phyloP scores from a whole-genome alignment of 306 rosid genomes.

The Cucurbita maxima region DNA sequence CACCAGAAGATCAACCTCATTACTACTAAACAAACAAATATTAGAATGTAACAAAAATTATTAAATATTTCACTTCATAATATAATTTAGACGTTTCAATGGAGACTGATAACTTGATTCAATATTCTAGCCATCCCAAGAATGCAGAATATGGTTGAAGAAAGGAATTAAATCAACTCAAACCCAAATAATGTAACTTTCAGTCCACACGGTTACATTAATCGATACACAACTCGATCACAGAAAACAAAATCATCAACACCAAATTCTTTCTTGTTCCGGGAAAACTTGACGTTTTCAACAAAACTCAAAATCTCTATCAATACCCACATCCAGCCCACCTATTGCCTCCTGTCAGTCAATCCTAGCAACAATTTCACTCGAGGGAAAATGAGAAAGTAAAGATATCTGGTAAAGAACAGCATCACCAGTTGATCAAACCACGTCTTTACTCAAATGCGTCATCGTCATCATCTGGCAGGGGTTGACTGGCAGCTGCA shows the following conservation, averaged over 20 bases:
- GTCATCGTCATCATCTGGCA: neutral
- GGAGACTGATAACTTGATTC: too few species aligned
- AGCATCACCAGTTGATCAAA: neutral
- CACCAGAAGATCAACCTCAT: too few species aligned
- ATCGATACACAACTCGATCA: neutral
- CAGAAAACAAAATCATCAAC: neutral
- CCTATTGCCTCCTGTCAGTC: neutral
- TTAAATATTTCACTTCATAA: too few species aligned
- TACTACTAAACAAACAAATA: too few species aligned
- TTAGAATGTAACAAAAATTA: too few species aligned
- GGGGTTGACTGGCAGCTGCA: conserved; percentile 1
- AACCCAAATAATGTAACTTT: neutral
- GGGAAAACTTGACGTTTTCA: conserved; percentile 1
- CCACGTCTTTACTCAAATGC: neutral
- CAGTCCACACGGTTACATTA: neutral
- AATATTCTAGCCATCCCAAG: neutral
- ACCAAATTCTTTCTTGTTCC: neutral
- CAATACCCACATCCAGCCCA: neutral
- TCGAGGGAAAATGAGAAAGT: neutral
- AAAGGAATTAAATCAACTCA: neutral
- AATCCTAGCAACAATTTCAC: neutral
- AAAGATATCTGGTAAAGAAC: neutral
- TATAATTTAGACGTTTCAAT: neutral
- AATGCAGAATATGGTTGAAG: neutral
- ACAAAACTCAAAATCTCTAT: neutral